phyloP scores from a whole-genome alignment of 2,329 filamentous ascomycete species.

The Pyrenochaeta sp. region DNA sequence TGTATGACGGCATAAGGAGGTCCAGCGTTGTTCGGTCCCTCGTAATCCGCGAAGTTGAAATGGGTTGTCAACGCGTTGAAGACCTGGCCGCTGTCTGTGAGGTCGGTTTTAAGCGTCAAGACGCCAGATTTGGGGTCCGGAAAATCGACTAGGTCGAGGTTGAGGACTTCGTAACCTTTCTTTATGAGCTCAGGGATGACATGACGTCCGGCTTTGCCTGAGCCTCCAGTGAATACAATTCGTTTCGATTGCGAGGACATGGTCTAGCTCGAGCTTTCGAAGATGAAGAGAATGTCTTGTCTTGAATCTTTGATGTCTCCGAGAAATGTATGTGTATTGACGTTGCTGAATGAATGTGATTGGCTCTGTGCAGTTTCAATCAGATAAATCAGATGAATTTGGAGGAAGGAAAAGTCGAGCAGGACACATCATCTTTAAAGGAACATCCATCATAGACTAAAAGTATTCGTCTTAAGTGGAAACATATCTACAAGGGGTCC shows the following conservation, averaged over 20 bases:
- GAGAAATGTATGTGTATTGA: too few relatives aligned
- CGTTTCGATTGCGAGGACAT: constrained; percentile 48
- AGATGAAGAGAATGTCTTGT: background rate
- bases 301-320: background rate
- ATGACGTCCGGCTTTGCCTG: constrained; percentile 61
- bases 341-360: too few relatives aligned
- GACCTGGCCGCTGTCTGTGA: constrained; percentile 63
- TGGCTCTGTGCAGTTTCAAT: too few relatives aligned
- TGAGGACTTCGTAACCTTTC: constrained; percentile 61
- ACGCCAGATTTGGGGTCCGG: constrained; percentile 53
- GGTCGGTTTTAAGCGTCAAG: constrained; percentile 63
- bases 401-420: too few relatives aligned
- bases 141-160: constrained; percentile 61
- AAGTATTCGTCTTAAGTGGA: too few relatives aligned
- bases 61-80: constrained; percentile 64
- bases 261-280: too few relatives aligned
- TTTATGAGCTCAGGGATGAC: constrained; percentile 61
- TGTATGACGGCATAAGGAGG: constrained; percentile 69
- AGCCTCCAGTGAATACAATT: constrained; percentile 57
- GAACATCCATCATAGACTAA: too few relatives aligned
- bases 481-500: constrained; percentile 11
- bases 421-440: constrained; percentile 9
- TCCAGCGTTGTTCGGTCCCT: constrained; percentile 50
- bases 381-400: too few relatives aligned
- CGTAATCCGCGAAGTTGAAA: constrained; percentile 61